phyloP scores from a whole-genome alignment of 139 green algal genomes.

The Tetradesmus lagerheimii region DNA sequence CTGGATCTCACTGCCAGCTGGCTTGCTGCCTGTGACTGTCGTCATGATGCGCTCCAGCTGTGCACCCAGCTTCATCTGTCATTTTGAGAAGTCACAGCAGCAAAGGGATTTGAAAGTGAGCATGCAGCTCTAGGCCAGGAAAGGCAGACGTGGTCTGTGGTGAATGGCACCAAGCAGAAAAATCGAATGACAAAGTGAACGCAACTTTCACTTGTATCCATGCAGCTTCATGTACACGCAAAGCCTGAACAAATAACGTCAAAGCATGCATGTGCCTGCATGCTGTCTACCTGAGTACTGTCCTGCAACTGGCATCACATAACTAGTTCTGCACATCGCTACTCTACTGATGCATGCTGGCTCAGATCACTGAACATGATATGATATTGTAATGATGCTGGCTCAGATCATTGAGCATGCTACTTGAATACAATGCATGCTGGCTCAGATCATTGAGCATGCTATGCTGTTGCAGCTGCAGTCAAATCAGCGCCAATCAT shows the following conservation, averaged over 20 bases:
- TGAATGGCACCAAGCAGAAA: too few relatives aligned
- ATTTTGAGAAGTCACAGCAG: neutral
- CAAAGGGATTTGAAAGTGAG: neutral
- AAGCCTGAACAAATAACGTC: too few relatives aligned
- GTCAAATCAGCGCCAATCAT: neutral
- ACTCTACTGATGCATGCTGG: too few relatives aligned
- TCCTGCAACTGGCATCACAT: too few relatives aligned
- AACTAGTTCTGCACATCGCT: too few relatives aligned
- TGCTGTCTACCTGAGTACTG: too few relatives aligned
- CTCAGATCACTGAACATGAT: neutral
- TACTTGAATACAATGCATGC: too few relatives aligned
- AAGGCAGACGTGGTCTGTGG: too few relatives aligned
- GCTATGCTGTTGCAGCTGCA: neutral
- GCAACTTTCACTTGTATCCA: too few relatives aligned
- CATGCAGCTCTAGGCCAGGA: neutral
- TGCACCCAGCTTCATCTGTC: constrained; percentile 34
- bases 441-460: neutral
- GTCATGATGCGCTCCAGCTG: constrained; percentile 45
- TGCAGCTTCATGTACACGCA: neutral
- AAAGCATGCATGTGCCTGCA: too few relatives aligned
- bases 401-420: too few relatives aligned
- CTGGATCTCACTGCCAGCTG: constrained; percentile 31
- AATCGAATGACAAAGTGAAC: too few relatives aligned
- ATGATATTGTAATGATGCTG: neutral
- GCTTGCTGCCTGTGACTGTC: constrained; percentile 5